Evolutionary conservation across 345 rosid species (phyloP), one percentile per base, ranked within the genome.

Genomic region (Trapa bicornis): DNA sequence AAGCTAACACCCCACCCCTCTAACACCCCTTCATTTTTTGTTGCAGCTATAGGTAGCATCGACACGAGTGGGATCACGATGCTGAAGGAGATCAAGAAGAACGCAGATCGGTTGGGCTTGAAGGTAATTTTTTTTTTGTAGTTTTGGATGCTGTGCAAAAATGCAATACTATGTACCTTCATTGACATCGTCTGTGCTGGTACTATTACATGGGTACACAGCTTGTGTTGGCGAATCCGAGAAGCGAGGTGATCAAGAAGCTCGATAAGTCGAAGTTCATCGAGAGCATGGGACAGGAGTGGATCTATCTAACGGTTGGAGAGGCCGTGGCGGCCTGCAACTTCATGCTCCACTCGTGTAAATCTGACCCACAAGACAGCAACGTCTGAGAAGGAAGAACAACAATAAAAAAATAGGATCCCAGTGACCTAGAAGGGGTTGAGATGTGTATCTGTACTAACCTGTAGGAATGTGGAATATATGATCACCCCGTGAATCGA

Each of bases 11-110:
- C 12, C 11, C 13, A 16, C 12, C 12, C 11, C 13, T 1, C 16
- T 35, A 33, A 58, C 35, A 16, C 12, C 12, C 11, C 13, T 1
- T 9, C 38, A 2, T 5, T 7, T 37, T 37, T 14, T 48, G 29
- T 22, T 53, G 45, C 79, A 94, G 99, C 86, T 67, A 87, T 85
- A n/a, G 97, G 90, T 33, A 86, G 91, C 80, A 91, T 95, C 22
- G 99, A 95, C 73, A 89, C 97, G 10, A 95, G 97, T 50, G 99
- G 99, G 47, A 84, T 91, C 47, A 84, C 93, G 77, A 86, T 89
- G 99, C 81, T 94, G 45, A 89, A 87, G 70, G 99, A 94, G 78
- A 69, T 87, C 64, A 77, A 80, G 86, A 89, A 84, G 79, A 65
- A 47, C 12, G 73, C 66, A 10, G 89, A 86, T 60, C 71, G 85